These are phyloP conservation scores for Lactarius psammicola DNA, from an alignment of 768 basidiomycete species.

Conservation along the genomic window DNA sequence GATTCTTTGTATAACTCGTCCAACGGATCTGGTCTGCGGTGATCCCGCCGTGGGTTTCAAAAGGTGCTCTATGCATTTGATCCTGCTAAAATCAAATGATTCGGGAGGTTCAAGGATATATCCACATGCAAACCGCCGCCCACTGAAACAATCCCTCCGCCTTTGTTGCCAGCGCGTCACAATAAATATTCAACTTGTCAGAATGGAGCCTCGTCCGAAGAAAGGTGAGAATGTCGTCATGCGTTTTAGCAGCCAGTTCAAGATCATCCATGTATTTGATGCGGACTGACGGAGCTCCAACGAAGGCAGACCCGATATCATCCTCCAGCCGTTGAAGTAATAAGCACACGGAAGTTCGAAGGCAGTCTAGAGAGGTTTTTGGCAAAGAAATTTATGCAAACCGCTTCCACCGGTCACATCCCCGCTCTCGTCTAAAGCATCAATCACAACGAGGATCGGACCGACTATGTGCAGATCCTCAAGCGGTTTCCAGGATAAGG, in stretches of 20 bases:
- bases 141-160: too few relatives aligned
- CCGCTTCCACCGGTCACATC: too few relatives aligned
- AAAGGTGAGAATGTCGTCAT: neutral
- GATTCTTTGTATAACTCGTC: too few relatives aligned
- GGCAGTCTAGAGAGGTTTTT: too few relatives aligned
- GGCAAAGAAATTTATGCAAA: neutral
- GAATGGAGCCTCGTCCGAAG: neutral
- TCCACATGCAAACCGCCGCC: neutral
- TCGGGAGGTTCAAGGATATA: neutral
- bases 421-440: too few relatives aligned
- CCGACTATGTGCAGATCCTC: too few relatives aligned
- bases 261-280: neutral
- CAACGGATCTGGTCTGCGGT: too few relatives aligned
- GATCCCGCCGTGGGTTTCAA: too few relatives aligned
- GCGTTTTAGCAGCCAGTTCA: neutral
- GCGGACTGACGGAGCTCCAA: neutral
- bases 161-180: too few relatives aligned
- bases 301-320: neutral
- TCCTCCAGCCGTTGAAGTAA: neutral
- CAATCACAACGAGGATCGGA: too few relatives aligned
- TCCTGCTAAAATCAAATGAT: neutral
- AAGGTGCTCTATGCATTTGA: neutral
- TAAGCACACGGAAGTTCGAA: neutral
- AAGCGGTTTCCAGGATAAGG: too few relatives aligned
- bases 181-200: too few relatives aligned